Percentiles rank a stretch among this genome's conserved stretches.
These are phyloP conservation scores for Yamadazyma phyllophila DNA, from an alignment of 805 yeast species.

Conservation along the genomic window DNA sequence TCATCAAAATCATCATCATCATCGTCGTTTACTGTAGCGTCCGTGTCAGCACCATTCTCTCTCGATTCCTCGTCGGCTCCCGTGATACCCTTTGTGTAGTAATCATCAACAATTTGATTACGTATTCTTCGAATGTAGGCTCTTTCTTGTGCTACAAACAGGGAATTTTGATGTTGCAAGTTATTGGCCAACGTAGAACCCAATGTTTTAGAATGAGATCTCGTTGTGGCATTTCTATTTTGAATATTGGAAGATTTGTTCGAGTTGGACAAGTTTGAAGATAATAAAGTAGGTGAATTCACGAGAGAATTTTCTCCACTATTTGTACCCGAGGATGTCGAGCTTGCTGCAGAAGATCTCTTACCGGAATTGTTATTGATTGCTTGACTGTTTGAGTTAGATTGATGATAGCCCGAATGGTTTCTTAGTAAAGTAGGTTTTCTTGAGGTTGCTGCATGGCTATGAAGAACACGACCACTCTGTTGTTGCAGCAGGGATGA, in stretches of 20 bases:
- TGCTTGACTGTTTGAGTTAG: conserved; percentile 1
- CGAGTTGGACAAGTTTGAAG: neutral
- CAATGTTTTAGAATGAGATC: conserved; percentile 11
- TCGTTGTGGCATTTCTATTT: neutral
- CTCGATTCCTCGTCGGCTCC: conserved; percentile 30
- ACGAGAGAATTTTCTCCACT: conserved; percentile 9
- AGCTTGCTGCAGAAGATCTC: conserved; percentile 4
- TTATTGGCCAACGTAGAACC: conserved; percentile 16
- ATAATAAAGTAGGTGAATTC: conserved; percentile 10
- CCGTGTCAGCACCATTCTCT: conserved; percentile 20
- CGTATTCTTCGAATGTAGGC: conserved; percentile 62
- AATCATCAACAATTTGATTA: conserved; percentile 64
- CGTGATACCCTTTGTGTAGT: conserved; percentile 65
- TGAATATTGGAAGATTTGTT: conserved; percentile 2
- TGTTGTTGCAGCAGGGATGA: conserved; percentile 5
- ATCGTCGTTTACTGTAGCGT: conserved; percentile 20
- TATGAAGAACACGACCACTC: conserved; percentile 6
- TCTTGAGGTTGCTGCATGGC: conserved; percentile 11
- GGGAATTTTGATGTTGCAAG: conserved; percentile 16
- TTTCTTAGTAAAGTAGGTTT: conserved; percentile 16
- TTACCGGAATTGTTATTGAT: neutral
- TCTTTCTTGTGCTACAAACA: conserved; percentile 60
- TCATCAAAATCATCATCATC: conserved; percentile 26
- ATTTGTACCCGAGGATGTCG: conserved; percentile 10
- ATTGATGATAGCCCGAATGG: conserved; percentile 13